phyloP scores from a whole-genome alignment of 176 grass and related monocot species.

The Pontederia crassipes region DNA sequence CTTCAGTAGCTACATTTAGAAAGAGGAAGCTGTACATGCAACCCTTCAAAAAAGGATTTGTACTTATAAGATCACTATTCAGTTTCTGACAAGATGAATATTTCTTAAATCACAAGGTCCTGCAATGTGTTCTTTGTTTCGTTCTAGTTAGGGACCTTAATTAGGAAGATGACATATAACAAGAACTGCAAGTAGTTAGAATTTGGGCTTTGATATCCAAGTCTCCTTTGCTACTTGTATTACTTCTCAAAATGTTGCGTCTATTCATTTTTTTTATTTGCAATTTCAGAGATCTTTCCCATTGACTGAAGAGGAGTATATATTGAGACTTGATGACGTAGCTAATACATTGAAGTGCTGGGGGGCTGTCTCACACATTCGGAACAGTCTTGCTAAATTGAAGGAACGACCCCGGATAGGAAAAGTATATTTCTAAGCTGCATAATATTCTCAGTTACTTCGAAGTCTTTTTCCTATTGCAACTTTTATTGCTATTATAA shows the following conservation, averaged over 20 bases:
- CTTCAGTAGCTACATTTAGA: too few relatives aligned
- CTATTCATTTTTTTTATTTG: background rate
- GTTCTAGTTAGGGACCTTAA: too few relatives aligned
- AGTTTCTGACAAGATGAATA: too few relatives aligned
- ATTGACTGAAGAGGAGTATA: conserved; percentile 92
- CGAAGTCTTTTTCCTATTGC: background rate
- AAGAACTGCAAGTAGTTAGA: too few relatives aligned
- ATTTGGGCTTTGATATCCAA: too few relatives aligned
- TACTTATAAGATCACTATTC: too few relatives aligned
- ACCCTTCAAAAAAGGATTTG: too few relatives aligned
- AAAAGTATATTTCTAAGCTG: conserved; percentile 37
- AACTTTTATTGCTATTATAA: background rate
- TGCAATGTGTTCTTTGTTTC: too few relatives aligned
- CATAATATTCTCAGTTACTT: conserved; percentile 4
- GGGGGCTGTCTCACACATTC: conserved; percentile 87
- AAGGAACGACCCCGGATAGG: conserved; percentile 92
- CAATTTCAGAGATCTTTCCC: conserved; percentile 66
- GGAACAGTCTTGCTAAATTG: conserved; percentile 62
- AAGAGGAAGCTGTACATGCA: too few relatives aligned
- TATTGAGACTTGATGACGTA: conserved; percentile 76
- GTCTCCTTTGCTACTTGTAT: background rate
- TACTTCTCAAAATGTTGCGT: background rate
- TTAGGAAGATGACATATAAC: too few relatives aligned
- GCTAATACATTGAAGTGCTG: conserved; percentile 79
- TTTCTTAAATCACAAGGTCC: too few relatives aligned